phyloP scores from a whole-genome alignment of 2,329 filamentous ascomycete species.

The Teratosphaeriaceae sp. region DNA sequence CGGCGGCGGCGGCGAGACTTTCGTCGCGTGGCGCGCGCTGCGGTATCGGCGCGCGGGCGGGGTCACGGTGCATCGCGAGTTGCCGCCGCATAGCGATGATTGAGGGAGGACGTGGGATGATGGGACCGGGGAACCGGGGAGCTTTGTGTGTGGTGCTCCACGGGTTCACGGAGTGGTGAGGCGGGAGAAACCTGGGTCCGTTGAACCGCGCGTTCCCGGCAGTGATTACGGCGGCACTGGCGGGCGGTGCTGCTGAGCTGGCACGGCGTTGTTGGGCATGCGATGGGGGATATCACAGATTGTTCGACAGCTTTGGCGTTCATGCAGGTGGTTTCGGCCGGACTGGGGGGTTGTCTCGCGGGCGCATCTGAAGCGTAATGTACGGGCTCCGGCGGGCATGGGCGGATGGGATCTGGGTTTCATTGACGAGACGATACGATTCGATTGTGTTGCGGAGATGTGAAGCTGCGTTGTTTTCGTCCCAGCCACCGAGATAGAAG shows the following conservation, averaged over 20 bases:
- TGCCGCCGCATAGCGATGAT: slow-evolving; percentile 15
- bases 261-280: slow-evolving; percentile 17
- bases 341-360: not conserved
- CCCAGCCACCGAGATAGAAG: too few relatives aligned
- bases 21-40: slow-evolving; percentile 34
- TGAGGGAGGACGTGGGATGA: not conserved
- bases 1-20: slow-evolving; percentile 16
- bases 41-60: slow-evolving; percentile 43
- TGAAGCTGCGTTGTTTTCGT: too few relatives aligned
- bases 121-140: not conserved
- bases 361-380: slow-evolving; percentile 1
- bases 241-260: slow-evolving; percentile 10
- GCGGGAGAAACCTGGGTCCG: too few relatives aligned
- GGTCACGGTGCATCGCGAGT: slow-evolving; percentile 21
- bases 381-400: not conserved
- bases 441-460: too few relatives aligned
- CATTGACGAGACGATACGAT: not conserved
- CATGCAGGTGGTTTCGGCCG: not conserved
- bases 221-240: slow-evolving; percentile 3
- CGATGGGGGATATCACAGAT: slow-evolving; percentile 13
- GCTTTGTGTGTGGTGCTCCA: too few relatives aligned
- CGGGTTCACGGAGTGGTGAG: too few relatives aligned
- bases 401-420: not conserved
- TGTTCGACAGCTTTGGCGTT: slow-evolving; percentile 3
- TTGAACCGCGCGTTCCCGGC: too few relatives aligned